phyloP scores from a whole-genome alignment of 1,284 basidiomycete genomes.

The Leccinum discolor region DNA sequence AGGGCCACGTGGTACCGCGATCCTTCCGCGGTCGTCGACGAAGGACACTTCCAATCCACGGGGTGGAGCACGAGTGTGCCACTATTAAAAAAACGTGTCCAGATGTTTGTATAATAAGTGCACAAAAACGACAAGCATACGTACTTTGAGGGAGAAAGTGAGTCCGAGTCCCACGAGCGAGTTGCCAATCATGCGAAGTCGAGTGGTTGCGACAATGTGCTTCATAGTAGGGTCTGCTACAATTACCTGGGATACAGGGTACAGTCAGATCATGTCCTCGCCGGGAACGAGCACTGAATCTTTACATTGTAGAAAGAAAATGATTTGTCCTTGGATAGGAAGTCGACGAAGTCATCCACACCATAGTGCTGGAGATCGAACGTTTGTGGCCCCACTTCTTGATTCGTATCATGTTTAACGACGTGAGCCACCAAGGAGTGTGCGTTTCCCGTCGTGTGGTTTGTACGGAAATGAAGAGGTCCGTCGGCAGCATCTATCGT shows the following conservation, averaged over 20 bases:
- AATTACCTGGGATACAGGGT: conserved; percentile 1
- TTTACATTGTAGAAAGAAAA: conserved; percentile 12
- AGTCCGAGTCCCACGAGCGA: neutral
- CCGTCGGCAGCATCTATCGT: conserved; percentile 2
- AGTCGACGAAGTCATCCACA: conserved; percentile 4
- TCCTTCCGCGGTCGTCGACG: conserved; percentile 10
- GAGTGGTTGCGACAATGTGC: neutral
- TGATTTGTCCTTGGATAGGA: conserved; percentile 1
- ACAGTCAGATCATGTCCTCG: neutral
- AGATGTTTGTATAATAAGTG: too few species aligned
- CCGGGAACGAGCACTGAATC: neutral
- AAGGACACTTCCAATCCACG: conserved; percentile 9
- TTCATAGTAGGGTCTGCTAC: neutral
- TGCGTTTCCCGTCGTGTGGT: conserved; percentile 1
- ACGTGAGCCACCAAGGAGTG: conserved; percentile 14
- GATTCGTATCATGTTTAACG: neutral
- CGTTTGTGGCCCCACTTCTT: neutral
- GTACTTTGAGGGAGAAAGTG: conserved; percentile 5
- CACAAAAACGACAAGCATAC: neutral
- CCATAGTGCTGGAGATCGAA: neutral
- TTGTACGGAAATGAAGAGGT: conserved; percentile 10
- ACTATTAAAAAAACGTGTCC: conserved; percentile 2
- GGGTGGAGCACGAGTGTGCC: conserved; percentile 5
- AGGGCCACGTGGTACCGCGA: conserved; percentile 2
- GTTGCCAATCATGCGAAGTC: neutral